phyloP scores from a whole-genome alignment of 441 rosid genomes.

The Geranium incanum region DNA sequence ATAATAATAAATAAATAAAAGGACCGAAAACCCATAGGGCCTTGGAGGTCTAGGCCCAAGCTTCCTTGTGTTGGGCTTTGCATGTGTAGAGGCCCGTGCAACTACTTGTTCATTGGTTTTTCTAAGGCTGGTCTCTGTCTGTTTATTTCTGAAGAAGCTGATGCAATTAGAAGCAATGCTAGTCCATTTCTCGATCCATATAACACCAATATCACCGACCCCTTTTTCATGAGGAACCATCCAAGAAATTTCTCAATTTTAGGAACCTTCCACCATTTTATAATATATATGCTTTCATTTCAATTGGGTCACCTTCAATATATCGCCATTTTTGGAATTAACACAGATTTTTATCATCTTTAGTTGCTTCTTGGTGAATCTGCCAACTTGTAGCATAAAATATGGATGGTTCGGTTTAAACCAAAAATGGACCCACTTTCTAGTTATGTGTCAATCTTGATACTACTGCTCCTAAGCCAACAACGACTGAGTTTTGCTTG shows the following conservation, averaged over 20 bases:
- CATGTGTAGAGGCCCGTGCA: too few species aligned
- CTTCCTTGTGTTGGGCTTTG: too few species aligned
- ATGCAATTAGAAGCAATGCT: not conserved
- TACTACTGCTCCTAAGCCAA: not conserved
- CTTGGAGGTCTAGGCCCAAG: not conserved
- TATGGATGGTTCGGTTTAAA: too few species aligned
- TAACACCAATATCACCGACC: not conserved
- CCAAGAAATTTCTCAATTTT: slow-evolving; percentile 35
- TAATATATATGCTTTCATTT: not conserved
- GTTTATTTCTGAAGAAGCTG: too few species aligned
- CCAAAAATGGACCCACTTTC: not conserved
- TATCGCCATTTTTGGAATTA: not conserved
- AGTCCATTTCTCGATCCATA: not conserved
- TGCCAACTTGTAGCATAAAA: not conserved
- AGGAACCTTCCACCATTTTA: slow-evolving; percentile 14
- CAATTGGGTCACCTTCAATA: not conserved
- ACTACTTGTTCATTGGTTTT: too few species aligned
- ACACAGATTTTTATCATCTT: not conserved
- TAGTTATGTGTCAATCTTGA: slow-evolving; percentile 3
- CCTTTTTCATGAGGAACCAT: slow-evolving; percentile 20
- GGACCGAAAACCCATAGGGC: not conserved
- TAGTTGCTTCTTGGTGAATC: too few species aligned
- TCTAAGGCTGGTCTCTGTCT: too few species aligned
- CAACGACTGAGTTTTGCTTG: not conserved
- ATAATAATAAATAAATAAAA: too few species aligned